Conservation (phyloP, 345 rosid species). For the Heritiera fomes region DNA sequence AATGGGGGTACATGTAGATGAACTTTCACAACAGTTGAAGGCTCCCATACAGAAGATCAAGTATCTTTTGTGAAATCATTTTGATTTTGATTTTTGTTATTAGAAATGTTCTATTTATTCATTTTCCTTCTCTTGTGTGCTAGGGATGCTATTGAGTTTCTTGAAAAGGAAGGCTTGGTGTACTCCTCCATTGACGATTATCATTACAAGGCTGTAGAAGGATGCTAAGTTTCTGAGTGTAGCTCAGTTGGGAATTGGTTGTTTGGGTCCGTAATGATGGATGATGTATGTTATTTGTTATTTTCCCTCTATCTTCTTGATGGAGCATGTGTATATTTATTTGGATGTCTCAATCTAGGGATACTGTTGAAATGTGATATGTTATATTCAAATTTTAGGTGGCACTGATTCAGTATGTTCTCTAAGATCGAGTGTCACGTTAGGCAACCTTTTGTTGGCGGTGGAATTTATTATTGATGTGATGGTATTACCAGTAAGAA, state of each 20-base stretch:
- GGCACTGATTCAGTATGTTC: not conserved
- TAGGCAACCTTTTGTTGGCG: not conserved
- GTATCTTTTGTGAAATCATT: constrained; percentile 39
- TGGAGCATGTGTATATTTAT: not conserved
- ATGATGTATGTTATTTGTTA: not conserved
- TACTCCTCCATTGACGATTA: constrained; percentile 95
- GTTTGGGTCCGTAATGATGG: not conserved
- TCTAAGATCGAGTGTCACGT: not conserved
- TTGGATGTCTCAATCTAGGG: constrained; percentile 10
- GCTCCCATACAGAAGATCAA: constrained; percentile 72
- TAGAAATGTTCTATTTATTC: not conserved
- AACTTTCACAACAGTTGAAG: constrained; percentile 71
- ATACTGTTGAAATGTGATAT: not conserved
- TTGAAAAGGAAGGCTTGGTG: constrained; percentile 87
- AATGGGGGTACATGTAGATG: constrained; percentile 79
- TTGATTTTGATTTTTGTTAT: not conserved
- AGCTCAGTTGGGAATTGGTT: not conserved
- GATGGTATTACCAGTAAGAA: not conserved
- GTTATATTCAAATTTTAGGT: not conserved
- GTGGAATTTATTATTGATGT: not conserved
- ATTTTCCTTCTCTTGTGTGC: not conserved
- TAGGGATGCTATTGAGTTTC: constrained; percentile 69
- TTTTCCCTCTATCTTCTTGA: not conserved
- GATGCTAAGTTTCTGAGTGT: constrained; percentile 24
- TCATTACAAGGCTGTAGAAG: constrained; percentile 82